Conservation (phyloP, 2,329 filamentous ascomycete species). For the Aspergillus novofumigatus region DNA sequence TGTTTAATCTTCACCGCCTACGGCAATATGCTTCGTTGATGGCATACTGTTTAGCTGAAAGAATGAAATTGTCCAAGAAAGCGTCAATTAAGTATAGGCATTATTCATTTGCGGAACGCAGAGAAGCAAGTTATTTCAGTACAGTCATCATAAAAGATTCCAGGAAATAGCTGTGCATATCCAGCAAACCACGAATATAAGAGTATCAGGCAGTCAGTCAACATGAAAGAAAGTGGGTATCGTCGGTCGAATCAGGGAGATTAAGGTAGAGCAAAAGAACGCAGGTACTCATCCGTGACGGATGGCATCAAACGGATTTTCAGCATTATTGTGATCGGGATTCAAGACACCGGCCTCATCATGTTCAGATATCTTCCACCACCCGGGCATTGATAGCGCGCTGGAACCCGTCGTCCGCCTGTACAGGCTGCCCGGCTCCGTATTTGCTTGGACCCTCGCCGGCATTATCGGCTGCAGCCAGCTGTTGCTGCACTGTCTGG, state of each 20-base stretch:
- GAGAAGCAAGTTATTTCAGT: no score
- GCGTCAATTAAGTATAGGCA: not conserved
- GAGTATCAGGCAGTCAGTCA: not conserved
- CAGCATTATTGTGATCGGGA: slow-evolving; percentile 1
- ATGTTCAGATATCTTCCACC: slow-evolving; percentile 74
- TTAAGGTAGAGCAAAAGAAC: slow-evolving; percentile 8
- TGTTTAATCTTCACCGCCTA: not conserved
- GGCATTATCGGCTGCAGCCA: slow-evolving; percentile 47
- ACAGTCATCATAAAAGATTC: not conserved
- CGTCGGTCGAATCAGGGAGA: slow-evolving; percentile 15
- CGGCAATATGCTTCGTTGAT: not conserved
- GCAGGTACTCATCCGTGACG: not conserved
- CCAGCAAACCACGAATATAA: not conserved
- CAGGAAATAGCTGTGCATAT: not conserved
- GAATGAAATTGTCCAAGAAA: not conserved
- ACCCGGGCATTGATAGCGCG: slow-evolving; percentile 75
- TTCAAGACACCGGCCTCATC: not conserved
- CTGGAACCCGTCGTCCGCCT: slow-evolving; percentile 62
- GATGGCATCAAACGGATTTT: slow-evolving; percentile 13
- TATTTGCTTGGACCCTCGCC: slow-evolving; percentile 56
- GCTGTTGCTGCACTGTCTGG: slow-evolving; percentile 53
- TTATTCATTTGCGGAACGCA: not conserved
- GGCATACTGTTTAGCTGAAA: not conserved
- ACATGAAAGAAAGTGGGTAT: slow-evolving; percentile 32
- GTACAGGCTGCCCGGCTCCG: slow-evolving; percentile 27